Base-by-base conservation (phyloP, 2,329 filamentous ascomycete genomes). In the Phaeosphaeria sp. region DNA sequence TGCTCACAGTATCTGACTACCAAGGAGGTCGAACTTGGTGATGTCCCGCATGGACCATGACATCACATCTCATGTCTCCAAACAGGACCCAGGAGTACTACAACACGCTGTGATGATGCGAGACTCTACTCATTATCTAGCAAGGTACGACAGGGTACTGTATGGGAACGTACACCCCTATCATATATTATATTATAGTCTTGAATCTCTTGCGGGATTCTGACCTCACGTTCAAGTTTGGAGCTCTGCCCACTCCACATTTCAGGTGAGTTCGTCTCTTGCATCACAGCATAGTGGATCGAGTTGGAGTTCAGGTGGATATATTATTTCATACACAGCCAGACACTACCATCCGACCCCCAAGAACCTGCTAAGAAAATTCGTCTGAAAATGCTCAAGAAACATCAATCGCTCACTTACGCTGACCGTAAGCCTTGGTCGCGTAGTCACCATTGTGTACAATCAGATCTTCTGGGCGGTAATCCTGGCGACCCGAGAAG, bases 391-490 rank as follows among this genome's bases (percentile, higher is more conserved):
- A 59, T 53, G 58, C 63, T 61, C 55, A 63, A 43, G 58, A 57
- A 51, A 42, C 46, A 52, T 54, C 6, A 54, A 57, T 49, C 48
- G 55, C 58, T 78, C 81, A 84, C 68, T 80, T 80, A 58, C 90
- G 84, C 85, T 95, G 87, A 60, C 93, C 93, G 77, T 97, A 97
- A 27, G 93, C 87, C 87, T 91, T 95, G 76, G 95, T 98, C 67
- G 92, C 94, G 78, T 98, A 99, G 79, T 96, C 91, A 71, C 95
- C 95, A 68, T 86, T 82, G 81, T 91, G 82, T 64, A 97, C 92
- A 69, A 99, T 99, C 71, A 99, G 83, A 77, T 99, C 95, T 83
- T 97, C 84, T 55, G 89, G 87, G 66, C 86, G 85, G 86, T 99
- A 99, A 83, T 98, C 93, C 76, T 91, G 82, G 77, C 88, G 89